A percentile compares a stretch with the other conserved stretches of the same genome.
Conservation (phyloP, 306 rosid genomes). For the Gastrolobium bilobum region DNA sequence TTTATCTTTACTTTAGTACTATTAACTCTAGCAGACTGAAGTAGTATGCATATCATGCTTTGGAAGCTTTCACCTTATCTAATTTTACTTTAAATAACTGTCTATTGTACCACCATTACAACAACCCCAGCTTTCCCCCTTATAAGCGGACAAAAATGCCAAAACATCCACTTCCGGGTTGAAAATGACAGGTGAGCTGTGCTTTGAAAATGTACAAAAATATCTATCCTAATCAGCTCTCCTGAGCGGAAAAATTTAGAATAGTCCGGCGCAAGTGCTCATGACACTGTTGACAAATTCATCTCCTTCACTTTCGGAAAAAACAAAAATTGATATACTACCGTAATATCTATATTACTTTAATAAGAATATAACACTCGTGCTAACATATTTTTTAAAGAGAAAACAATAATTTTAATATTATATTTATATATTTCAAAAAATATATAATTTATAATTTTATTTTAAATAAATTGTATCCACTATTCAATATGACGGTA, state of each 20-base stretch:
- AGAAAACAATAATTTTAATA: no score
- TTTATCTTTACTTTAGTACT: slow-evolving; percentile 23
- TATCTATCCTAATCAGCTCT: background rate
- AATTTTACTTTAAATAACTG: slow-evolving; percentile 38
- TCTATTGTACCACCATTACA: background rate
- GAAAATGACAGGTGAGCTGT: slow-evolving; percentile 12
- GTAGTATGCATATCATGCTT: background rate
- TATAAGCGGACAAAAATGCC: slow-evolving; percentile 2
- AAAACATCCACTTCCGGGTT: background rate
- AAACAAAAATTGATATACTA: no score
- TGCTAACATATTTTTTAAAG: no score
- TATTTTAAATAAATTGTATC: no score
- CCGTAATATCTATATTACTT: no score
- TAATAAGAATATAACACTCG: no score
- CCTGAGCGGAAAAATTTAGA: no score
- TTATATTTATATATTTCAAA: no score
- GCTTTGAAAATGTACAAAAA: background rate
- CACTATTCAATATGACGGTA: no score
- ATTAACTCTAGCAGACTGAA: slow-evolving; percentile 25
- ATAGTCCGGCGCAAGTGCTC: background rate
- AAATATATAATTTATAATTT: no score
- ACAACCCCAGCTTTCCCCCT: background rate
- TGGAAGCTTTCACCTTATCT: slow-evolving; percentile 18
- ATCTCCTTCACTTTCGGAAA: background rate
- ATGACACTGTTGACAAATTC: slow-evolving; percentile 36